These are phyloP conservation scores for Dendrobium nobile DNA, from an alignment of 106 monocot species.

Conservation along the genomic window DNA sequence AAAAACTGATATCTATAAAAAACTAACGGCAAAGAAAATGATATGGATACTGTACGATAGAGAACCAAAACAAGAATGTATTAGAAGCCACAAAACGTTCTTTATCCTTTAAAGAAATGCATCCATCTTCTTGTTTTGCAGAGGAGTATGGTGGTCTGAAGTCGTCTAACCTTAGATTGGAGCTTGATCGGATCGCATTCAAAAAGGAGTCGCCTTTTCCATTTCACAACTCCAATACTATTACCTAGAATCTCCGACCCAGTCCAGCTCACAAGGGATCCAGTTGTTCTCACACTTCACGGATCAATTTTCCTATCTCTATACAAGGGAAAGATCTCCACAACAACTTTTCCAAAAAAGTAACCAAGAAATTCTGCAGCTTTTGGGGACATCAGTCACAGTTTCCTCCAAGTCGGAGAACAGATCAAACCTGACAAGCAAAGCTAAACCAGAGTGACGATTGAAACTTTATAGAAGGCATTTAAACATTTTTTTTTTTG, in stretches of 20 bases:
- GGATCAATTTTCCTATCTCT: constrained; percentile 59
- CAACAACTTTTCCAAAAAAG: constrained; percentile 50
- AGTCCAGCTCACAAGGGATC: constrained; percentile 50
- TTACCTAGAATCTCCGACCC: constrained; percentile 67
- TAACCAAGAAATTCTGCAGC: constrained; percentile 82
- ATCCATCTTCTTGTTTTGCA: constrained; percentile 41
- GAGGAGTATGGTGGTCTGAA: constrained; percentile 39
- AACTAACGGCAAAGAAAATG: constrained; percentile 1
- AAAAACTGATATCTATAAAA: neutral
- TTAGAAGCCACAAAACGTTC: neutral
- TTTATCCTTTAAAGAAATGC: constrained; percentile 48
- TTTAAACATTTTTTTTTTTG: neutral
- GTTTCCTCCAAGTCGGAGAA: constrained; percentile 76
- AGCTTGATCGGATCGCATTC: constrained; percentile 33
- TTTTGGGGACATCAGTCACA: constrained; percentile 81
- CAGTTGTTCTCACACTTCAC: constrained; percentile 76
- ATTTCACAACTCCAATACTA: constrained; percentile 49
- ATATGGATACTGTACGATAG: neutral
- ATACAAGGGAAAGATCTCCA: constrained; percentile 42
- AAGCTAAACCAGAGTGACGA: neutral
- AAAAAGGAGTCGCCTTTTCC: constrained; percentile 63
- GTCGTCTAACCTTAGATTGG: constrained; percentile 42
- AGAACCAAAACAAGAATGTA: constrained; percentile 4
- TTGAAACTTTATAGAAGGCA: neutral
- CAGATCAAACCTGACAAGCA: constrained; percentile 53